Base-by-base conservation (phyloP, 306 rosid species). In the Begonia masoniana region DNA sequence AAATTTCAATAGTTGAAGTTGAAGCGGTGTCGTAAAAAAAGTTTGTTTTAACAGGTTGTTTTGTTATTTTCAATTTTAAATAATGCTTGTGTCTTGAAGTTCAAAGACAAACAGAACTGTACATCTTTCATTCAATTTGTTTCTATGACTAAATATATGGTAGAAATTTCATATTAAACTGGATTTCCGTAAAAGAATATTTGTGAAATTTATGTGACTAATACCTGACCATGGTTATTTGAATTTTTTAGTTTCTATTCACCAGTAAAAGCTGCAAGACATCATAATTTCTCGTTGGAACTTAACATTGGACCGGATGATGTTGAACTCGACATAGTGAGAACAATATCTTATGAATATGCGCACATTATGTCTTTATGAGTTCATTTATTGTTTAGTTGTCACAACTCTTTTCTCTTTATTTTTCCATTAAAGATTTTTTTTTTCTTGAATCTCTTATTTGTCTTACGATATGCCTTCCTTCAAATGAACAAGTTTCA, bases 311-410 rank as follows among this genome's bases (percentile, higher is more conserved):
- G 59, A 52, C 70, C 72, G 75, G 83, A 69, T 60, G 92, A 75
- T 61, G 53, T 88, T 63, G 82, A 72, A 57, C 76, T 69, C 55
- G 94, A 84, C 65, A 65, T 68, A 77, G 94, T 88, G 52, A 71
- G 74, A 58, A 58, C 73, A 36, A 45, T 11, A 45, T 5, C 15
- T 45, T 45, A 10, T n/a, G 13, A 10, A 45, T 45, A 45, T 45
- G 15, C 4, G 10, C 49, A 10, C n/a, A n/a, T 45, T 45, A 45
- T 45, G 49, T 45, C 39, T 31, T 31, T 31, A 31, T 31, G 0
- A 0, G 24, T 12, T 10, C 13, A 45, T 11, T 45, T 1, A 10
- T 4, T 45, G 49, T 45, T 5, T 11, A 10, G 13, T 45, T 5
- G 15, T 45, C 13, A 45, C 49, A 3, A 45, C 4, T 45, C 49